phyloP scores from a whole-genome alignment of 495 filamentous ascomycete genomes.

The Collariella sp. region DNA sequence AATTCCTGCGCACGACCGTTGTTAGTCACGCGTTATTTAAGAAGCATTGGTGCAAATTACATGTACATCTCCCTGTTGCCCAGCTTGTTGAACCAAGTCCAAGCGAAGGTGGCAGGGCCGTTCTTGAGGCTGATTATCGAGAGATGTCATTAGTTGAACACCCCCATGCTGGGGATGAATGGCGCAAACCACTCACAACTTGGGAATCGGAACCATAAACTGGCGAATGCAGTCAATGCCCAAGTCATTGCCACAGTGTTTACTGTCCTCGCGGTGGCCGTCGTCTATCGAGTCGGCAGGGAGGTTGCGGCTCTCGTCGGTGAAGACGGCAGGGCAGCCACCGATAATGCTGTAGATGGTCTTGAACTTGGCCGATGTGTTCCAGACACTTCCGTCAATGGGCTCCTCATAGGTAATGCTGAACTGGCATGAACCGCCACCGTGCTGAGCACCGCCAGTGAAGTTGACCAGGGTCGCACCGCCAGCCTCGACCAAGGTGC shows the following conservation, averaged over 20 bases:
- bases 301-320: constrained; percentile 31
- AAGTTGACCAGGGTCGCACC: constrained; percentile 40
- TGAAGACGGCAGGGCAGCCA: constrained; percentile 47
- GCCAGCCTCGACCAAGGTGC: constrained; percentile 39
- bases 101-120: constrained; percentile 41
- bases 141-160: background rate
- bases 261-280: constrained; percentile 5
- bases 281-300: constrained; percentile 16
- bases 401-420: constrained; percentile 58
- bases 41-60: background rate
- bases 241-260: constrained; percentile 17
- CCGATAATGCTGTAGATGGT: constrained; percentile 67
- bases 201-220: constrained; percentile 21
- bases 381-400: constrained; percentile 33
- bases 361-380: constrained; percentile 42
- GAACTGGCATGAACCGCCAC: constrained; percentile 74
- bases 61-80: constrained; percentile 57
- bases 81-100: constrained; percentile 52
- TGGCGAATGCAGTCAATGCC: constrained; percentile 20
- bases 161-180: background rate
- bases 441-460: constrained; percentile 53
- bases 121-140: constrained; percentile 11
- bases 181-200: constrained; percentile 10
- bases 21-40: background rate
- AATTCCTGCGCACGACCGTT: constrained; percentile 33